phyloP scores from a whole-genome alignment of 2,329 filamentous ascomycete genomes.

The Alternaria consortialis region DNA sequence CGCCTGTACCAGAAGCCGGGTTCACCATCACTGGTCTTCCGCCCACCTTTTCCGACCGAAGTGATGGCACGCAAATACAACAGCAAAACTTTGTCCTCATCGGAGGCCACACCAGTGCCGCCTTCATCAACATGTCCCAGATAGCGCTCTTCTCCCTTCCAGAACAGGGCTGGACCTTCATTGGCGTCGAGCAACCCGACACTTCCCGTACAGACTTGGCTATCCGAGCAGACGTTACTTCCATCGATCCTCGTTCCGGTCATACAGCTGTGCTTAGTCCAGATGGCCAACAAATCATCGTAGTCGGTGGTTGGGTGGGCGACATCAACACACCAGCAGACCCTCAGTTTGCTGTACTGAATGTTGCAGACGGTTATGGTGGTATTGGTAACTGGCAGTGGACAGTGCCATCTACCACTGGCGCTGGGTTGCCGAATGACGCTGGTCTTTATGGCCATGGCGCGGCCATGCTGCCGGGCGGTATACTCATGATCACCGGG shows the following conservation, averaged over 20 bases:
- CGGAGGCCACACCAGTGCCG: conserved; percentile 82
- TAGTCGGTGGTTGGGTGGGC: conserved; percentile 94
- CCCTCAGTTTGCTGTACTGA: conserved; percentile 81
- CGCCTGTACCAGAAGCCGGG: conserved; percentile 83
- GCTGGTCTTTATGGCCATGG: conserved; percentile 69
- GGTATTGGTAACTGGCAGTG: conserved; percentile 71
- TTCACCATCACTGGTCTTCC: conserved; percentile 81
- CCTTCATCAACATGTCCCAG: conserved; percentile 95
- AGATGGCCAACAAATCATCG: conserved; percentile 78
- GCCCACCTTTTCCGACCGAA: conserved; percentile 74
- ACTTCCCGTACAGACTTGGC: conserved; percentile 65
- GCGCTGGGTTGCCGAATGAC: conserved; percentile 53
- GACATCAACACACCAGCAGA: conserved; percentile 77
- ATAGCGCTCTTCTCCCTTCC: conserved; percentile 87
- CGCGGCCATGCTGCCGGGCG: conserved; percentile 68
- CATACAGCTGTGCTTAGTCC: conserved; percentile 84
- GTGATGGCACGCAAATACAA: conserved; percentile 69
- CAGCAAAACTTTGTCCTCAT: conserved; percentile 82
- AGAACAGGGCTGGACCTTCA: conserved; percentile 85
- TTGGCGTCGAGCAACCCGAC: conserved; percentile 66
- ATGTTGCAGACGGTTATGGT: conserved; percentile 78
- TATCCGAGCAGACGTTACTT: conserved; percentile 55
- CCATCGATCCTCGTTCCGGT: conserved; percentile 83
- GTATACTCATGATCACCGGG: conserved; percentile 68
- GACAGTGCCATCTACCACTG: conserved; percentile 65